These are phyloP conservation scores for Boletus sp. DNA, from an alignment of 768 basidiomycete species.

Conservation along the genomic window DNA sequence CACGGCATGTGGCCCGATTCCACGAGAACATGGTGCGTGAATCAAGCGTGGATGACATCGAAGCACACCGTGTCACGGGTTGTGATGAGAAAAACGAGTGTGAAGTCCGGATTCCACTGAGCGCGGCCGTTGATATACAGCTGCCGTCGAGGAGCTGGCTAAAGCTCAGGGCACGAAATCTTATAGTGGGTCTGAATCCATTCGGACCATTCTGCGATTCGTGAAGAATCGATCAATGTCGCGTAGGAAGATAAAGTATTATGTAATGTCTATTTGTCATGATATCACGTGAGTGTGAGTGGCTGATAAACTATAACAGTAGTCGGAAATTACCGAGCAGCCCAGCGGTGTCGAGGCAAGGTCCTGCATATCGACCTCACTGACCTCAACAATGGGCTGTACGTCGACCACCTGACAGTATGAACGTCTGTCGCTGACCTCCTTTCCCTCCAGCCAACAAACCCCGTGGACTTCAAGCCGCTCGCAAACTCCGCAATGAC, in stretches of 20 bases:
- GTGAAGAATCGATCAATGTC: too few species aligned
- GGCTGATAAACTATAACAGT: slow-evolving; percentile 45
- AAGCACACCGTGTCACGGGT: not conserved
- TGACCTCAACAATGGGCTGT: slow-evolving; percentile 83
- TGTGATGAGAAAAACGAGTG: not conserved
- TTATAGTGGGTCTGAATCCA: too few species aligned
- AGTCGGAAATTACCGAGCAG: slow-evolving; percentile 32
- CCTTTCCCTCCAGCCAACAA: slow-evolving; percentile 71
- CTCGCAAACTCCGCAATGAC: slow-evolving; percentile 94
- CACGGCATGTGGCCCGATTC: slow-evolving; percentile 2
- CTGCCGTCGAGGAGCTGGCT: too few species aligned
- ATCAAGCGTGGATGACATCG: not conserved
- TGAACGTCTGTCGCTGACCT: slow-evolving; percentile 7
- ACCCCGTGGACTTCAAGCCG: slow-evolving; percentile 98
- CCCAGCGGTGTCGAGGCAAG: slow-evolving; percentile 4
- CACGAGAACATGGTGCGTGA: not conserved
- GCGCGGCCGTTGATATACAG: too few species aligned
- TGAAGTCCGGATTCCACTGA: not conserved
- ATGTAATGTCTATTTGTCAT: not conserved
- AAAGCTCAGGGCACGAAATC: too few species aligned
- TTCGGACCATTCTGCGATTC: too few species aligned
- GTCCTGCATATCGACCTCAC: slow-evolving; percentile 41
- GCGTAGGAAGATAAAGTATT: not conserved
- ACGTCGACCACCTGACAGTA: slow-evolving; percentile 40
- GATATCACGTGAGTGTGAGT: slow-evolving; percentile 16